phyloP scores from a whole-genome alignment of 2,329 filamentous ascomycete species.

The Curvularia hawaiiensis region DNA sequence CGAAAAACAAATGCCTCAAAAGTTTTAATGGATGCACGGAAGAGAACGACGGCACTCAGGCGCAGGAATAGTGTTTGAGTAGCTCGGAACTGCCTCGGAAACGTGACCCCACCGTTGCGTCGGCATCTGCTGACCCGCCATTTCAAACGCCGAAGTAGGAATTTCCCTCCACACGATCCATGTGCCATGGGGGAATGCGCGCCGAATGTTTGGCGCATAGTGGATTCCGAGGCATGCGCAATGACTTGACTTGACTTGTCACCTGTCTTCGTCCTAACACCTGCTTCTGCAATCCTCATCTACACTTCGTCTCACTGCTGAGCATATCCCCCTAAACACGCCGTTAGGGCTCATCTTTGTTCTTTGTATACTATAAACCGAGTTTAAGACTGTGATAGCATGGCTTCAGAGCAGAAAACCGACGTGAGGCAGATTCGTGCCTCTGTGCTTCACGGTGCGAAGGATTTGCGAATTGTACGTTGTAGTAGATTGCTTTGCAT shows the following conservation, averaged over 20 bases:
- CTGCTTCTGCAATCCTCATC: neutral
- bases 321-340: neutral
- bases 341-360: neutral
- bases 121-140: constrained; percentile 37
- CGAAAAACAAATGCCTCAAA: neutral
- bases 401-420: constrained; percentile 28
- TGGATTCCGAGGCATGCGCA: constrained; percentile 7
- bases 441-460: constrained; percentile 65
- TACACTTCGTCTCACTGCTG: neutral
- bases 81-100: constrained; percentile 38
- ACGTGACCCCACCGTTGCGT: constrained; percentile 30
- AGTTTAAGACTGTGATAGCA: constrained; percentile 8
- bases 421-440: constrained; percentile 50
- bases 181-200: constrained; percentile 28
- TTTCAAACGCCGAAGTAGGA: constrained; percentile 40
- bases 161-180: constrained; percentile 33
- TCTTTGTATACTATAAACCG: neutral
- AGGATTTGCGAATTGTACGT: constrained; percentile 63
- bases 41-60: constrained; percentile 7
- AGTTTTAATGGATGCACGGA: constrained; percentile 6
- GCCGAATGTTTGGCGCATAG: constrained; percentile 24
- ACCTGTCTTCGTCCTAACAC: neutral
- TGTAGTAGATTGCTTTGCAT: neutral
- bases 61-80: constrained; percentile 13
- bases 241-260: constrained; percentile 9